Evolutionary conservation across 2,329 filamentous ascomycete species (phyloP).

Genomic region (Apiospora aurea): DNA sequence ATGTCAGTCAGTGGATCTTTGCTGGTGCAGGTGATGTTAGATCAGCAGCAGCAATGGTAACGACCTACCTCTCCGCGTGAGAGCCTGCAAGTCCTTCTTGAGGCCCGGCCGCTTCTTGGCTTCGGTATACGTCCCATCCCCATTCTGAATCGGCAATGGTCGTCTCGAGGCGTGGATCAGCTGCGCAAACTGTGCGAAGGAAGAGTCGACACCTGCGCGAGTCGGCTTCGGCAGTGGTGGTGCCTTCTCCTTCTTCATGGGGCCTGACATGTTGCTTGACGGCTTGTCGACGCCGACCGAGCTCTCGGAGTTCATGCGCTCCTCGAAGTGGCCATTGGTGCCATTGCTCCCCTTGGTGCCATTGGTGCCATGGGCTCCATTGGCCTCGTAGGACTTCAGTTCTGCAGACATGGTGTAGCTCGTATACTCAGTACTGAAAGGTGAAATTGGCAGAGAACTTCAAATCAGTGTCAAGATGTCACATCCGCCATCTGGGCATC

Average conservation of each 20-base stretch:
- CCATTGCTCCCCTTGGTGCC: conserved; percentile 26
- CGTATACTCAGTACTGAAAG: not conserved
- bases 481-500: not conserved
- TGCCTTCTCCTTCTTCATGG: conserved; percentile 31
- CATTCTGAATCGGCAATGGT: conserved; percentile 69
- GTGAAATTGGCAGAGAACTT: not conserved
- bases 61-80: conserved; percentile 55
- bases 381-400: not conserved
- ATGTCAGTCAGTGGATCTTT: not conserved
- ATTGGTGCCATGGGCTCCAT: conserved; percentile 22
- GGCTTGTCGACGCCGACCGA: conserved; percentile 30
- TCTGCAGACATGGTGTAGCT: not conserved
- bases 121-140: conserved; percentile 65
- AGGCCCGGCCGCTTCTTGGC: conserved; percentile 58
- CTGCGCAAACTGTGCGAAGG: conserved; percentile 45
- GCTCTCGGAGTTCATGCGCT: conserved; percentile 30
- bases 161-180: conserved; percentile 57
- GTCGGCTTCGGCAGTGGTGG: conserved; percentile 37
- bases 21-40: no score
- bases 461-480: not conserved
- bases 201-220: conserved; percentile 43
- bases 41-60: not conserved
- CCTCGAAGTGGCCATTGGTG: conserved; percentile 19
- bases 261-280: conserved; percentile 26
- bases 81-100: conserved; percentile 62